Conservation (phyloP, 345 rosid genomes). For the Brassica carinata region DNA sequence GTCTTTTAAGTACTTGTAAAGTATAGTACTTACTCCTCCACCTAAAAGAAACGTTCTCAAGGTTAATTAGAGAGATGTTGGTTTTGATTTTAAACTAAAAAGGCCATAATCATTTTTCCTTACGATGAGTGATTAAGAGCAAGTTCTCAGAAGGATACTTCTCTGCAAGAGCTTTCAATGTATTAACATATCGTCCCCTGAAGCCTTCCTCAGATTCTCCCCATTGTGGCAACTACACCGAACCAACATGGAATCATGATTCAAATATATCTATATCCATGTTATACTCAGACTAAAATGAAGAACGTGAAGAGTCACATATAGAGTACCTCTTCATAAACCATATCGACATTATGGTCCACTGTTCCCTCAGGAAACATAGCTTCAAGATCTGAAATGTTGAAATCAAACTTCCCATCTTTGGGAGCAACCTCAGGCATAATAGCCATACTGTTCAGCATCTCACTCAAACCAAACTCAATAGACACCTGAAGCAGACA, state of each 20-base stretch:
- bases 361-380: neutral
- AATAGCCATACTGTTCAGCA: slow-evolving; percentile 60
- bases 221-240: slow-evolving; percentile 69
- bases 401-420: neutral
- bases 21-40: slow-evolving; percentile 73
- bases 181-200: slow-evolving; percentile 52
- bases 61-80: neutral
- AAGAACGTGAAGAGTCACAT: neutral
- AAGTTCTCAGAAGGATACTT: slow-evolving; percentile 77
- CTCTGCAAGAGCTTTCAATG: slow-evolving; percentile 58
- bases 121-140: slow-evolving; percentile 82
- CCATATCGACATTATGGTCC: neutral
- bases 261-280: neutral
- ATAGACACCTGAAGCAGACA: slow-evolving; percentile 56
- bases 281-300: neutral
- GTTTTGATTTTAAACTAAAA: neutral
- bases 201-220: slow-evolving; percentile 48
- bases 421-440: slow-evolving; percentile 35
- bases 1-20: neutral
- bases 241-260: slow-evolving; percentile 17
- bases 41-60: slow-evolving; percentile 23
- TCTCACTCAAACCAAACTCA: slow-evolving; percentile 80
- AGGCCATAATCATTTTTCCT: slow-evolving; percentile 17
- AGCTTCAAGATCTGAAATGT: neutral
- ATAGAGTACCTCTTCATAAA: slow-evolving; percentile 49